Evolutionary conservation across 257 asterid genomes (phyloP).

Genomic region (Datura wrightii): DNA sequence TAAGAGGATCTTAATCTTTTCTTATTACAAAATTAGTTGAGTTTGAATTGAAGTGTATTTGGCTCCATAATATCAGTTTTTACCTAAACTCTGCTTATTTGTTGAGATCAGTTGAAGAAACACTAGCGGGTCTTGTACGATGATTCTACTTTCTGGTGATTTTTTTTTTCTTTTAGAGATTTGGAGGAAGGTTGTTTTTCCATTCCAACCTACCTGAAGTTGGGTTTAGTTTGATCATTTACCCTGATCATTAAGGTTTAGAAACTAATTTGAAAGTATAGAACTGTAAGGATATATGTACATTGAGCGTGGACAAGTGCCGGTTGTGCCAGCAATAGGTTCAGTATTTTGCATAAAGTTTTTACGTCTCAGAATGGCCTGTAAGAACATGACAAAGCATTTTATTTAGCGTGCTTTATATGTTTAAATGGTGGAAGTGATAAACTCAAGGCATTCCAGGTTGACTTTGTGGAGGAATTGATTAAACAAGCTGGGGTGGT

Average conservation of each 20-base stretch:
- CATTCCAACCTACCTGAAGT: constrained; percentile 15
- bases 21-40: constrained; percentile 2
- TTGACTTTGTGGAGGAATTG: constrained; percentile 75
- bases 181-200: neutral
- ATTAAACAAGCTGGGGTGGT: constrained; percentile 85
- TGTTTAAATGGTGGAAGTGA: constrained; percentile 1
- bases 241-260: neutral
- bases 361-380: neutral
- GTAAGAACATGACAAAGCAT: constrained; percentile 22
- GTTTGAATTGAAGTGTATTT: constrained; percentile 4
- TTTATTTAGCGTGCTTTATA: neutral
- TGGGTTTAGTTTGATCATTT: constrained; percentile 17
- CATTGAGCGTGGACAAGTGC: neutral
- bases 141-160: neutral
- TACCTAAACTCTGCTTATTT: neutral
- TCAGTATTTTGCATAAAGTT: constrained; percentile 13
- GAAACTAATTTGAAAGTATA: neutral
- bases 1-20: neutral
- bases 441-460: constrained; percentile 46
- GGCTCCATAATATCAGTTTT: constrained; percentile 20
- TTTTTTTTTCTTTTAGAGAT: neutral
- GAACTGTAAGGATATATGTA: neutral
- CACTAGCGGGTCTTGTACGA: neutral
- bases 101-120: constrained; percentile 1
- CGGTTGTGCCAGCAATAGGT: neutral